Percentiles rank a stretch among this genome's conserved stretches.
phyloP scores from a whole-genome alignment of 2,329 filamentous ascomycete genomes.

The Trichoderma polysporum region DNA sequence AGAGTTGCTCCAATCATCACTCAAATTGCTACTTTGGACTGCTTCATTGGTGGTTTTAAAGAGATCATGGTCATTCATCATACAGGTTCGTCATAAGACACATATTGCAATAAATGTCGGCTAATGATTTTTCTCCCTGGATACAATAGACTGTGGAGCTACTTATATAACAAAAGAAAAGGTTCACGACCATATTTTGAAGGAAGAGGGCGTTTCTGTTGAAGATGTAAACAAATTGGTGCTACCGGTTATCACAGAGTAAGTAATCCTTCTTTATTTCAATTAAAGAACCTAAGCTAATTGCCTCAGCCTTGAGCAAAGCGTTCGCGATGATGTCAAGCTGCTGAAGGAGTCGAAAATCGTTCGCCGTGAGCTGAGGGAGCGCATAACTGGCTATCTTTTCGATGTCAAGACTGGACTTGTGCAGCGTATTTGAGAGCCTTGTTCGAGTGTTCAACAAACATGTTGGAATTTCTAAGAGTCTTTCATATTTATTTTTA shows the following conservation, averaged over 20 bases:
- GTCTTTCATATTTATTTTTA: no score
- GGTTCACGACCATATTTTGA: background rate
- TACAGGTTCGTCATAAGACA: background rate
- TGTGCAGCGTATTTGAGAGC: background rate
- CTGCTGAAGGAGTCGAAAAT: background rate
- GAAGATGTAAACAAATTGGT: background rate
- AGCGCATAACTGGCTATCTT: background rate
- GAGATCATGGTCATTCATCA: background rate
- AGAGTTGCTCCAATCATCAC: background rate
- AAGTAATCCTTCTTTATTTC: background rate
- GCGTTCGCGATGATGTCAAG: background rate
- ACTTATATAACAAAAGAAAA: background rate
- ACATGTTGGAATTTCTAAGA: background rate
- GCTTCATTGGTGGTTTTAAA: background rate
- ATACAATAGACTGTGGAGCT: background rate
- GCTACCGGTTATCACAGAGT: background rate
- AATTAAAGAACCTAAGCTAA: background rate
- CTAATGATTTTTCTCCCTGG: background rate
- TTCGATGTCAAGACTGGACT: background rate
- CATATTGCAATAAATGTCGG: background rate
- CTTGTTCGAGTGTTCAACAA: background rate
- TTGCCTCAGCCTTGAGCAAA: background rate
- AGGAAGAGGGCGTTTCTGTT: background rate
- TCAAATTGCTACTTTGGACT: background rate
- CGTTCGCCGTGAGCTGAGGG: background rate